Conservation (phyloP, 345 rosid genomes). For the Schrenkiella parvula region DNA sequence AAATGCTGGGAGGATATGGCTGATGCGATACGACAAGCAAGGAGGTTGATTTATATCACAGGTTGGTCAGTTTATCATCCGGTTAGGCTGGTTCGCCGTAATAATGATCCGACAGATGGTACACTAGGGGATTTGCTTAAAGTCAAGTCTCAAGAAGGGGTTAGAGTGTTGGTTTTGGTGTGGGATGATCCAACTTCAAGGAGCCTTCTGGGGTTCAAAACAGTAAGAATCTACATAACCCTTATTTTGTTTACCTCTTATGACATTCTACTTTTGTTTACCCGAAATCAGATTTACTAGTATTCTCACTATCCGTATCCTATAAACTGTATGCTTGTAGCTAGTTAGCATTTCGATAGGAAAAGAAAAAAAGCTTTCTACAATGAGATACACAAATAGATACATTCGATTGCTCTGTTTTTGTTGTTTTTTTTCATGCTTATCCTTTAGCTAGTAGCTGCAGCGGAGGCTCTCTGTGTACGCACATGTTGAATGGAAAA, state of each 20-base stretch:
- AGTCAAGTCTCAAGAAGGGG: conserved; percentile 92
- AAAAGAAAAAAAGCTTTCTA: neutral
- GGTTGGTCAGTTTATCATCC: conserved; percentile 88
- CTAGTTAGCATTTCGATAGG: neutral
- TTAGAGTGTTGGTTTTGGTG: conserved; percentile 79
- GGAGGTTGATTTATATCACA: conserved; percentile 70
- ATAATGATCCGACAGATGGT: conserved; percentile 30
- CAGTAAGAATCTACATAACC: conserved; percentile 42
- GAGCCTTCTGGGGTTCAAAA: conserved; percentile 61
- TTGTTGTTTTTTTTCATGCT: neutral
- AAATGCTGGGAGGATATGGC: conserved; percentile 80
- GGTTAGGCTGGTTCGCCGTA: conserved; percentile 60
- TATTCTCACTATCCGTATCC: neutral
- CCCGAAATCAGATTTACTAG: neutral
- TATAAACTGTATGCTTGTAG: neutral
- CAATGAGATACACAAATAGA: neutral
- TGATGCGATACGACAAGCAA: conserved; percentile 73
- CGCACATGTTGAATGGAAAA: neutral
- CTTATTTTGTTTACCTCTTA: neutral
- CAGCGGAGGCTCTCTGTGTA: neutral
- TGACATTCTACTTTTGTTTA: neutral
- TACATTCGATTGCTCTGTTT: neutral
- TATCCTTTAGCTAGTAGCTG: neutral
- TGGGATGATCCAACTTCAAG: conserved; percentile 98
- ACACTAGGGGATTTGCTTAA: conserved; percentile 79